A percentile compares a stretch with the other conserved stretches of the same genome.
These are phyloP conservation scores for Kockovaella imperatae DNA, from an alignment of 768 basidiomycete genomes.

Conservation along the genomic window DNA sequence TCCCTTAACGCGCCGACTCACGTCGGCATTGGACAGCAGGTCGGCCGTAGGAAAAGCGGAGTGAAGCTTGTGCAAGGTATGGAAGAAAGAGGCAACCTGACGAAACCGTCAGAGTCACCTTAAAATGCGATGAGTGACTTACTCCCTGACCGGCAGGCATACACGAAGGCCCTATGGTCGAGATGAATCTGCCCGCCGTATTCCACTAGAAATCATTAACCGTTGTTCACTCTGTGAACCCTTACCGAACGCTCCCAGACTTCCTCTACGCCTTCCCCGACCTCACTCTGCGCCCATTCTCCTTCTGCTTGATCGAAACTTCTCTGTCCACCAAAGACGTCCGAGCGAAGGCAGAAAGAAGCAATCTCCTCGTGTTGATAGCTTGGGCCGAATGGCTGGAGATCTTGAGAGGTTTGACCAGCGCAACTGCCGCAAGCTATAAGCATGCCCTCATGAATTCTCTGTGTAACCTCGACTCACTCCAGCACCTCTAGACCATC, in stretches of 20 bases:
- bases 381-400: slow-evolving; percentile 11
- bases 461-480: slow-evolving; percentile 21
- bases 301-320: slow-evolving; percentile 27
- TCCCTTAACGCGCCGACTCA: slow-evolving; percentile 13
- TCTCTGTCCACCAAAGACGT: slow-evolving; percentile 22
- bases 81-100: slow-evolving; percentile 39
- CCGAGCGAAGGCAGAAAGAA: slow-evolving; percentile 29
- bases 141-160: slow-evolving; percentile 14
- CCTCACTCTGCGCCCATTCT: slow-evolving; percentile 43
- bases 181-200: slow-evolving; percentile 33
- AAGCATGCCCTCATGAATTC: background rate
- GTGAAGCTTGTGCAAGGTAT: slow-evolving; percentile 31
- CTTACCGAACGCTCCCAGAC: slow-evolving; percentile 37
- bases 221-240: background rate
- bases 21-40: slow-evolving; percentile 35
- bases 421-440: slow-evolving; percentile 15
- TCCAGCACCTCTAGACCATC: slow-evolving; percentile 38
- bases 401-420: slow-evolving; percentile 2
- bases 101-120: background rate
- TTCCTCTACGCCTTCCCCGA: slow-evolving; percentile 43
- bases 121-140: slow-evolving; percentile 3
- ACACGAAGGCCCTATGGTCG: slow-evolving; percentile 34
- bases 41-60: slow-evolving; percentile 17
- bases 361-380: slow-evolving; percentile 38
- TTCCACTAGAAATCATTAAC: slow-evolving; percentile 25